Base-by-base conservation (phyloP, 768 basidiomycete species). In the Chalciporus sphaerocephalus region DNA sequence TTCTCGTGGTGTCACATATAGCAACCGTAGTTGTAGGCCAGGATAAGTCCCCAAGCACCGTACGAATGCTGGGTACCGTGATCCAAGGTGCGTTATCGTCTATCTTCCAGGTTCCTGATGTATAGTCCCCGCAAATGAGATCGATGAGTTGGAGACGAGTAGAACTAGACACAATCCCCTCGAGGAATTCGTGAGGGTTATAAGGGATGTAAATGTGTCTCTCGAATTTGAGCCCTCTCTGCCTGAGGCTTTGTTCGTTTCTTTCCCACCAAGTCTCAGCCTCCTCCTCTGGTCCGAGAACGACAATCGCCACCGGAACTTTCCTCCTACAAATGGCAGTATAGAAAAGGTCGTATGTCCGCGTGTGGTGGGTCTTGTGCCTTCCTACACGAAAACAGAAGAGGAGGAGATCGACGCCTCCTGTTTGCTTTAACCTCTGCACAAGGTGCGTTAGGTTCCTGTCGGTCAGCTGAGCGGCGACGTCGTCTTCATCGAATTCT, bases 221-320 rank as follows among this genome's bases (percentile, higher is more conserved):
- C 28, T 44, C 44, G 44, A 69, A 66, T 16, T 27, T 17, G 48
- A 70, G 48, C 10, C 45, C 43, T 35, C 12, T 45, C 57, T 24
- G 32, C 53, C 48, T 30, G 27, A 53, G 42, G 8, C 42, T 41
- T 10, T n/a, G 24, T 28, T 53, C 52, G 23, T 70, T 70, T 34
- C 53, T 43, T 32, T 47, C 44, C 68, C 66, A 70, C 68, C 42
- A 62, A 1, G 40, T 36, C 17, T 48, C 9, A 9, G 44, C 39
- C 18, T 42, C 55, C 18, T 65, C 59, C 33, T 65, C 53, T 43
- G 69, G 60, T 20, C 69, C 66, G 6, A 65, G 61, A 16, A 69
- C 40, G 16, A 57, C 57, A 11, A 66, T 30, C 2, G 59, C 61
- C 17, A 62, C 56, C 0, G 60, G 62, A 1, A 69, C 66, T 20